Evolutionary conservation across 2,329 filamentous ascomycete species (phyloP), one percentile per base, ranked within the genome.

Genomic region (Sporothrix brunneoviolacea): DNA sequence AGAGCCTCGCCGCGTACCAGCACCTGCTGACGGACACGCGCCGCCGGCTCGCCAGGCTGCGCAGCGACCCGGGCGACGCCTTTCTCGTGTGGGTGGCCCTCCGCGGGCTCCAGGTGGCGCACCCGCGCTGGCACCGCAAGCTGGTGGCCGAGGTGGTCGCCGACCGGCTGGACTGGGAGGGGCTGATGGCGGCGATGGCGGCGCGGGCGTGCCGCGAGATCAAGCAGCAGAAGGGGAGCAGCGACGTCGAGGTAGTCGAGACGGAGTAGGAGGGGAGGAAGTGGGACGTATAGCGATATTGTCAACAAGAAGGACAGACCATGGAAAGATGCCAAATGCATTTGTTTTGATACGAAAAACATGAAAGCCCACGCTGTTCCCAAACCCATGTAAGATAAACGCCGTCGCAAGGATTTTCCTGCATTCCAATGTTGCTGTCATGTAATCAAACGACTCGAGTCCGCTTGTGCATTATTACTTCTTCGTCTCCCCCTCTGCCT

Each of bases 1-100:
- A 51, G 38, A 55, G 50, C 33, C 39, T 58, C 10, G 55, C 51
- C 0, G 53, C 57, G 5, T 58, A 57, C 48, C 53, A 58, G 47
- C 18, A 18, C 19, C 43, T 42, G 35, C 40, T 57, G 16, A 47
- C 48, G n/a, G 41, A 40, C 10, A 45, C 44, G 15, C 51, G 53
- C 9, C 47, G 43, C n/a, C 45, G 46, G 8, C 55, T 58, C 5
- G 19, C 38, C 10, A 30, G 50, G 5, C 45, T 58, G 15, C 39
- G 44, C 21, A 42, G 38, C 35, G 45, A 50, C 36, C 53, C 55
- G 16, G 55, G 51, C 43, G 57, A 58, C 38, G 41, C 42, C 4
- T 50, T 54, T 22, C 19, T 54, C 6, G 30, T 57, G 12, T 50
- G 51, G 50, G 35, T 51, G 28, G 55, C 52, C 5, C 15, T 57